Evolutionary conservation across 2,329 filamentous ascomycete species (phyloP).

Genomic region (Exophiala alcalophila): DNA sequence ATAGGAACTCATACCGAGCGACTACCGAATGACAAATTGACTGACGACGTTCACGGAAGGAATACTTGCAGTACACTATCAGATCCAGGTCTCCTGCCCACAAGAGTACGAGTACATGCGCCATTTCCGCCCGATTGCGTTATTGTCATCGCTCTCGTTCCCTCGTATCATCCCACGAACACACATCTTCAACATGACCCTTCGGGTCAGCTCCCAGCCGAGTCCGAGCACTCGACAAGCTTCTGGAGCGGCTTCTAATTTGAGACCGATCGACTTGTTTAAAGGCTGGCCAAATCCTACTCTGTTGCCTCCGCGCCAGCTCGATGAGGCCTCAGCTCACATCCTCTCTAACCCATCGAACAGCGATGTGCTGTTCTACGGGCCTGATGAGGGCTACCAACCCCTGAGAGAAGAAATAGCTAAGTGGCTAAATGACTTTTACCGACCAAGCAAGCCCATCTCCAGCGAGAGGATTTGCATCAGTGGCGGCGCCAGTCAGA

Average conservation of each 20-base stretch:
- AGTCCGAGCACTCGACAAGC: no score
- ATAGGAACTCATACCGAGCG: no score
- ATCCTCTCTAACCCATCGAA: constrained; percentile 19
- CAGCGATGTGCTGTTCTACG: constrained; percentile 67
- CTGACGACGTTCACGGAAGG: no score
- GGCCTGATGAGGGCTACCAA: constrained; percentile 70
- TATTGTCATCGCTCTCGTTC: no score
- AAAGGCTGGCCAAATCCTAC: constrained; percentile 50
- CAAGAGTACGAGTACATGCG: no score
- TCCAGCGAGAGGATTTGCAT: constrained; percentile 66
- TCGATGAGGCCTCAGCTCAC: constrained; percentile 59
- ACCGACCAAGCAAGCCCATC: constrained; percentile 46
- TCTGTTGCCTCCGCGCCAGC: constrained; percentile 60
- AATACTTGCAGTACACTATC: no score
- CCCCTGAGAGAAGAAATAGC: constrained; percentile 68
- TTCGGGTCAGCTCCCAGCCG: neutral
- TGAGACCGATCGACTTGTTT: constrained; percentile 41
- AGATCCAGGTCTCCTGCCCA: no score
- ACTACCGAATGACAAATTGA: no score
- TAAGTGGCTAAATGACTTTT: constrained; percentile 66
- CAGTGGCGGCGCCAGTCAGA: constrained; percentile 82
- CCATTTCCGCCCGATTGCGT: no score
- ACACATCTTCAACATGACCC: constrained; percentile 19
- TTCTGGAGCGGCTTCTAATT: constrained; percentile 1
- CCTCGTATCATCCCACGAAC: no score